A percentile compares a stretch with the other conserved stretches of the same genome.
phyloP scores from a whole-genome alignment of 805 yeast genomes.

The Starmerella floris region DNA sequence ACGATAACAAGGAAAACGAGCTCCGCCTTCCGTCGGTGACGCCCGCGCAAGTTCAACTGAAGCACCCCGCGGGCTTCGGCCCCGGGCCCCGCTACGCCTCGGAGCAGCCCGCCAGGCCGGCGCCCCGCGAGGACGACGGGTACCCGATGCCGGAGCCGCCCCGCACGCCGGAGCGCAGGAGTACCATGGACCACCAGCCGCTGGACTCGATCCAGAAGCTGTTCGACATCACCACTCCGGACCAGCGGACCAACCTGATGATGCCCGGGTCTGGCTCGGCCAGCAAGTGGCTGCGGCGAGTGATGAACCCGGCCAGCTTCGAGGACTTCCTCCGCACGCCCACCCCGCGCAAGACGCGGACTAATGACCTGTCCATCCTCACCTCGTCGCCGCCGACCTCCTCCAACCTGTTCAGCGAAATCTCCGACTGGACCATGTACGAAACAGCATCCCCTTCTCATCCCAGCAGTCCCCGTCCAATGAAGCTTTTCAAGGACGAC shows the following conservation, averaged over 20 bases:
- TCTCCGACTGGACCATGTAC: conserved; percentile 11
- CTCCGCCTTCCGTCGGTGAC: background rate
- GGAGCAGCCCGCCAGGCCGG: background rate
- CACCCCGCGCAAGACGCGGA: conserved; percentile 9
- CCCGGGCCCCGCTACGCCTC: background rate
- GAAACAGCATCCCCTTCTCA: background rate
- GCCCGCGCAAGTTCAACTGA: background rate
- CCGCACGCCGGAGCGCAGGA: conserved; percentile 6
- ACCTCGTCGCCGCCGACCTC: conserved; percentile 20
- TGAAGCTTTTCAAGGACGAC: background rate
- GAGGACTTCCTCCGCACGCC: conserved; percentile 17
- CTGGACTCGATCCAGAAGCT: conserved; percentile 18
- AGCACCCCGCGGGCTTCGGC: background rate
- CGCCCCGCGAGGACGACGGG: background rate
- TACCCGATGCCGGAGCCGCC: conserved; percentile 4
- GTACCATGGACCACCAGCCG: background rate
- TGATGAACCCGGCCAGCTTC: conserved; percentile 11
- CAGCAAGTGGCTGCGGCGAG: conserved; percentile 14
- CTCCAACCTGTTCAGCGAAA: conserved; percentile 17
- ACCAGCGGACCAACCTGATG: conserved; percentile 3
- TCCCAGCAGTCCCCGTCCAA: background rate
- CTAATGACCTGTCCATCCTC: conserved; percentile 5
- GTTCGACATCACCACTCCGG: conserved; percentile 14
- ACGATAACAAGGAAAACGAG: background rate
- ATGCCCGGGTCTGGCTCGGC: conserved; percentile 17